phyloP scores from a whole-genome alignment of 1,284 basidiomycete genomes.

The Ganoderma lucidum region DNA sequence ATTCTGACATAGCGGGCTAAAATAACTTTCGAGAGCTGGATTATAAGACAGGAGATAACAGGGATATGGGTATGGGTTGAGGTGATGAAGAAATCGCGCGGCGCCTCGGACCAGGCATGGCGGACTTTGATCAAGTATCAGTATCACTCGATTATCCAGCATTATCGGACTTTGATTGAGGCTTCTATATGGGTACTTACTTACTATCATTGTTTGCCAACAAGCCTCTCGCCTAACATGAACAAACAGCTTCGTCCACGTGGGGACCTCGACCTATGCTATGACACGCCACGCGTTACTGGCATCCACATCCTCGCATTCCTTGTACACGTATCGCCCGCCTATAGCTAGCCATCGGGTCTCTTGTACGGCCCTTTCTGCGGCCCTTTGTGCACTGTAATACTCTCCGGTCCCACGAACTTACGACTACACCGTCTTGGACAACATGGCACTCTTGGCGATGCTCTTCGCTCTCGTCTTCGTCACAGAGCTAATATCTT shows the following conservation, averaged over 20 bases:
- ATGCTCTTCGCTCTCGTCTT: constrained; percentile 86
- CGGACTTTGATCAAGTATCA: no score
- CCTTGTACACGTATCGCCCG: constrained; percentile 31
- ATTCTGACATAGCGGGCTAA: no score
- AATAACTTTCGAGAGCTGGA: no score
- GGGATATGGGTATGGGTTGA: no score
- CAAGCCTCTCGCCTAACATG: constrained; percentile 35
- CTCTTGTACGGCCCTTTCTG: background rate
- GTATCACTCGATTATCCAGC: no score
- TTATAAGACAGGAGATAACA: no score
- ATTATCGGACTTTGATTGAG: no score
- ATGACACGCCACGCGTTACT: constrained; percentile 27
- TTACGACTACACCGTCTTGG: constrained; percentile 9
- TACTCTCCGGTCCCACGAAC: constrained; percentile 12
- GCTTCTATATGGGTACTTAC: no score
- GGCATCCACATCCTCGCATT: constrained; percentile 10
- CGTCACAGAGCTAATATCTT: constrained; percentile 82
- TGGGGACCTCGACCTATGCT: constrained; percentile 21
- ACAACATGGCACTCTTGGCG: constrained; percentile 76
- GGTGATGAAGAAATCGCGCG: no score
- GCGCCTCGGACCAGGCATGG: no score
- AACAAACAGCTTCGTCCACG: constrained; percentile 33
- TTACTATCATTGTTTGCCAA: background rate
- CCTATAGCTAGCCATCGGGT: constrained; percentile 15
- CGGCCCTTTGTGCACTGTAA: constrained; percentile 19